Conservation (phyloP, 129 eudicot species). For the Saussurea involucrata region DNA sequence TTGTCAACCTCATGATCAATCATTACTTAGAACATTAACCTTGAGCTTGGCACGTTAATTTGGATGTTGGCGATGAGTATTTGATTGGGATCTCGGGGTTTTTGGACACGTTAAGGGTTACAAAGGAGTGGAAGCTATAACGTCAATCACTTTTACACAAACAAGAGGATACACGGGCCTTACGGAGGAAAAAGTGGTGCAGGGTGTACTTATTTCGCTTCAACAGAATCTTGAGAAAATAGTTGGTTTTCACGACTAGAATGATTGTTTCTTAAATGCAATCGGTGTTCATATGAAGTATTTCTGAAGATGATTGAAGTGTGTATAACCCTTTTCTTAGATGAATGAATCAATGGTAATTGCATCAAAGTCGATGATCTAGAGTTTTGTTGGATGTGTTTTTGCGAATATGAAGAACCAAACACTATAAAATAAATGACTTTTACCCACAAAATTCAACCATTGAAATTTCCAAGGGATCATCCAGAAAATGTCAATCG, state of each 20-base stretch:
- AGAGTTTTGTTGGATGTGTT: too few relatives aligned
- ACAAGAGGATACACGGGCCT: background rate
- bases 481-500: too few relatives aligned
- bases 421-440: too few relatives aligned
- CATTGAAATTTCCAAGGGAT: too few relatives aligned
- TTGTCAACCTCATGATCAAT: background rate
- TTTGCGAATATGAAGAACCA: too few relatives aligned
- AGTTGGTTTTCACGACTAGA: constrained; percentile 13
- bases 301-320: background rate
- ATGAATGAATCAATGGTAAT: too few relatives aligned
- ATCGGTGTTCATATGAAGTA: constrained; percentile 20
- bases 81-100: background rate
- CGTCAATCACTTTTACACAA: constrained; percentile 7
- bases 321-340: background rate
- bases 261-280: background rate
- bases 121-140: background rate
- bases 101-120: background rate
- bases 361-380: too few relatives aligned
- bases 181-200: background rate
- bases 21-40: background rate
- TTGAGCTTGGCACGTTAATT: constrained; percentile 6
- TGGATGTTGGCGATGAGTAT: background rate
- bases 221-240: background rate
- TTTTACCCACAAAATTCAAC: too few relatives aligned
- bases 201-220: background rate